phyloP scores from a whole-genome alignment of 805 yeast genomes.

The Hanseniaspora guilliermondii region DNA sequence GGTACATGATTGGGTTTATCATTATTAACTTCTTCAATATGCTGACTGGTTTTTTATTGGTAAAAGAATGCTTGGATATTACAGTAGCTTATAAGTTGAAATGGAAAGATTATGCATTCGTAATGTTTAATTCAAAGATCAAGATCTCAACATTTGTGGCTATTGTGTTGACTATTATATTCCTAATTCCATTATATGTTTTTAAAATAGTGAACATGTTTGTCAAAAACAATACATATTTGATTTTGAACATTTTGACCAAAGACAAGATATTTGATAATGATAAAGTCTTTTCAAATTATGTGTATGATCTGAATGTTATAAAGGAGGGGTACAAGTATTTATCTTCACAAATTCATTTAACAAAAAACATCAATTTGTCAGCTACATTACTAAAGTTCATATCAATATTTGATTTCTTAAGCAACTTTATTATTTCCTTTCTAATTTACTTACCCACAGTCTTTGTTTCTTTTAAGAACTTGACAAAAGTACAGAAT shows the following conservation, averaged over 20 bases:
- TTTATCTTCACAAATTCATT: no score
- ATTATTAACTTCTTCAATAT: background rate
- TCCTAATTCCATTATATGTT: background rate
- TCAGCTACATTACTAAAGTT: background rate
- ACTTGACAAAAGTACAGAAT: background rate
- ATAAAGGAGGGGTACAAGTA: background rate
- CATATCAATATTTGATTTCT: background rate
- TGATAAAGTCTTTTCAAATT: background rate
- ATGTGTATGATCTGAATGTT: background rate
- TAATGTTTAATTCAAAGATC: background rate
- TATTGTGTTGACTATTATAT: no score
- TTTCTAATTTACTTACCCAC: background rate
- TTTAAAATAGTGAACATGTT: background rate
- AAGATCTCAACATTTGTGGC: background rate
- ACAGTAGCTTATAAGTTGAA: background rate
- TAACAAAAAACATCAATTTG: background rate
- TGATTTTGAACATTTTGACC: background rate
- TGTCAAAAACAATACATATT: background rate
- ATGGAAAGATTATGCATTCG: background rate
- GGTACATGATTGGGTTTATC: background rate
- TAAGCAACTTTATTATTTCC: background rate
- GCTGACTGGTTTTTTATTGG: background rate
- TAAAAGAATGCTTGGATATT: background rate
- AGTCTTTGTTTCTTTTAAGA: background rate
- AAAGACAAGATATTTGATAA: background rate